Evolutionary conservation across 2,329 filamentous ascomycete genomes (phyloP), one percentile per base, ranked within the genome.

Genomic region (Phialophora chinensis): DNA sequence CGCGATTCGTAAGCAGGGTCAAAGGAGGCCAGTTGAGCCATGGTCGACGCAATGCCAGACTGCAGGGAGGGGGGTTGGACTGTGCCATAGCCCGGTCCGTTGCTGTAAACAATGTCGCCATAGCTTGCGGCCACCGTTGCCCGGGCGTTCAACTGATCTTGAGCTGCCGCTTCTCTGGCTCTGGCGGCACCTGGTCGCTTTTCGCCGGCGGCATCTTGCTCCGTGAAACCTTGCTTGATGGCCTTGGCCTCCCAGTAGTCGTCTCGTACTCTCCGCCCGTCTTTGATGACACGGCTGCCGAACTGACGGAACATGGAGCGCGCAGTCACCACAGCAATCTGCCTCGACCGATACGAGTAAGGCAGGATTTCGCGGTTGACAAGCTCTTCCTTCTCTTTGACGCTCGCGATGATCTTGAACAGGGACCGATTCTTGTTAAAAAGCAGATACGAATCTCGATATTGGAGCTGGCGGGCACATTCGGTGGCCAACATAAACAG

Each of bases 231-330:
- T 79, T 99, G 95, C 80, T 98, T 99, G 56, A 91, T 87, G 7
- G 95, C 95, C 80, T 98, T 98, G 75, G 90, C 91, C 79, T 98
- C 95, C 95, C 95, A 99, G 79, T 99, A 99, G 77, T 99, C 95
- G 79, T 99, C 95, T 58, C 95, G 90, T 50, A 99, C 95, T 65
- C 95, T 86, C 69, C 94, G 87, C 38, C 95, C 95, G 74, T 93
- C 91, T 42, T 91, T 88, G 70, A 99, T 95, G 60, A 99, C 90
- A 69, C 95, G 87, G 78, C 93, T 97, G 57, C 95, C 95, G 78
- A 99, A 99, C 78, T 99, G 95, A 52, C 95, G 89, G 79, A 98
- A 99, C 95, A 99, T 99, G 73, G 94, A 98, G 71, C 92, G 89
- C 33, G 95, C 95, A 0, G 95, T 98, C 52, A 99, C 95, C 69